These are phyloP conservation scores for Dryas octopetala DNA, from an alignment of 306 rosid species.

Conservation along the genomic window DNA sequence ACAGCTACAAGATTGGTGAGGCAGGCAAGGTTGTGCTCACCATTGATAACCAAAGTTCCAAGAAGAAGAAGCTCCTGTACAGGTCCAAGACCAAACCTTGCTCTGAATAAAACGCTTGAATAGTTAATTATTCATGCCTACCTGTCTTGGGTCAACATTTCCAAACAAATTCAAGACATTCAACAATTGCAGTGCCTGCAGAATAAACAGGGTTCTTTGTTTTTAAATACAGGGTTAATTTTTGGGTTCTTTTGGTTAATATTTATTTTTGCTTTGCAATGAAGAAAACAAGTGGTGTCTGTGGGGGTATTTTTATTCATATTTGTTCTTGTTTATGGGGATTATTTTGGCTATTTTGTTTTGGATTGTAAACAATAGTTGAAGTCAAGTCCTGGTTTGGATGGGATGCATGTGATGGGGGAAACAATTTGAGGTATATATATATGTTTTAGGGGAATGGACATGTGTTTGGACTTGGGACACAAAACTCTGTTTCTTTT, in stretches of 20 bases:
- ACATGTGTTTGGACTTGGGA: conserved; percentile 21
- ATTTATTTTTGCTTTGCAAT: conserved; percentile 23
- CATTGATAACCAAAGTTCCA: conserved; percentile 79
- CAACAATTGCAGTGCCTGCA: conserved; percentile 10
- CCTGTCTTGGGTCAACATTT: conserved; percentile 6
- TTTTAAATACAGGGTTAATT: conserved; percentile 32
- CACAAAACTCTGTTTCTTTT: conserved; percentile 20
- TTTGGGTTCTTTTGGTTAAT: conserved; percentile 31
- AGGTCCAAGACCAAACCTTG: conserved; percentile 79
- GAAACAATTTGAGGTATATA: conserved; percentile 19
- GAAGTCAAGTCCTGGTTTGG: conserved; percentile 13
- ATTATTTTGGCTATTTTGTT: conserved; percentile 6
- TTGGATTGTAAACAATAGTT: conserved; percentile 27
- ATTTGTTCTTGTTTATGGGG: conserved; percentile 20
- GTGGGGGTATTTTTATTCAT: conserved; percentile 30
- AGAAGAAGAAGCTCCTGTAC: conserved; percentile 93
- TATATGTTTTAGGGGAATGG: conserved; percentile 12
- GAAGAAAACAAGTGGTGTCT: conserved; percentile 15
- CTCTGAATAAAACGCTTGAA: conserved; percentile 30
- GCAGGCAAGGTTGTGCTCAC: conserved; percentile 76
- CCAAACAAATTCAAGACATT: conserved; percentile 14
- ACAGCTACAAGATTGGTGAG: conserved; percentile 72
- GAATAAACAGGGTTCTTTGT: conserved; percentile 30
- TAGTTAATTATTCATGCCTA: background rate
- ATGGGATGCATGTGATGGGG: background rate